These are phyloP conservation scores for Penicillium pancosmium DNA, from an alignment of 495 filamentous ascomycete species.

Conservation along the genomic window DNA sequence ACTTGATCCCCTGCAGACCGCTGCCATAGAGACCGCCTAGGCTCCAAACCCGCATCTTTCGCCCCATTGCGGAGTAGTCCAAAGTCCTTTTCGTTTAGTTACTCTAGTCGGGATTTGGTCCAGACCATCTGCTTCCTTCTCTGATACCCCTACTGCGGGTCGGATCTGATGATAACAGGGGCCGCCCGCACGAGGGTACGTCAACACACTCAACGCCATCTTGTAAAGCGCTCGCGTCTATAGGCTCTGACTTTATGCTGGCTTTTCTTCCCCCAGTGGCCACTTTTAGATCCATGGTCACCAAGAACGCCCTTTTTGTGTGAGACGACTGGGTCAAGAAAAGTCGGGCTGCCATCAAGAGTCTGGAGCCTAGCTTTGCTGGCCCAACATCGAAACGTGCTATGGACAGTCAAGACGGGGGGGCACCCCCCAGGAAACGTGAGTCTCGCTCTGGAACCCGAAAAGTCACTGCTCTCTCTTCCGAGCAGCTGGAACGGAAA, in stretches of 20 bases:
- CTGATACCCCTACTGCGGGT: neutral
- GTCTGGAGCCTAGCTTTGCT: constrained; percentile 3
- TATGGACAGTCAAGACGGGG: constrained; percentile 22
- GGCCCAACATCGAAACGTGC: constrained; percentile 15
- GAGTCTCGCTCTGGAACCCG: constrained; percentile 61
- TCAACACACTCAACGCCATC: neutral
- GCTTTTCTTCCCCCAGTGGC: constrained; percentile 6
- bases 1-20: constrained; percentile 2
- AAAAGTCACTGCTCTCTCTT: constrained; percentile 59
- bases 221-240: neutral
- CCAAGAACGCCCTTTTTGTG: constrained; percentile 15
- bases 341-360: constrained; percentile 1
- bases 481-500: constrained; percentile 64
- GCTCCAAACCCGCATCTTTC: constrained; percentile 2
- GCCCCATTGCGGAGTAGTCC: neutral
- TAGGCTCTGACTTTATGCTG: constrained; percentile 13
- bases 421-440: constrained; percentile 32
- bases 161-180: neutral
- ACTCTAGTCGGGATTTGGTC: neutral
- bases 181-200: neutral
- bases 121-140: neutral
- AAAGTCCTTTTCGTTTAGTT: neutral
- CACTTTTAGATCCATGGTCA: constrained; percentile 22
- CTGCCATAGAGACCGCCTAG: neutral
- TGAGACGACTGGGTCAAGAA: constrained; percentile 14